Conservation (phyloP, 2,329 filamentous ascomycete genomes). For the Zalaria obscura region DNA sequence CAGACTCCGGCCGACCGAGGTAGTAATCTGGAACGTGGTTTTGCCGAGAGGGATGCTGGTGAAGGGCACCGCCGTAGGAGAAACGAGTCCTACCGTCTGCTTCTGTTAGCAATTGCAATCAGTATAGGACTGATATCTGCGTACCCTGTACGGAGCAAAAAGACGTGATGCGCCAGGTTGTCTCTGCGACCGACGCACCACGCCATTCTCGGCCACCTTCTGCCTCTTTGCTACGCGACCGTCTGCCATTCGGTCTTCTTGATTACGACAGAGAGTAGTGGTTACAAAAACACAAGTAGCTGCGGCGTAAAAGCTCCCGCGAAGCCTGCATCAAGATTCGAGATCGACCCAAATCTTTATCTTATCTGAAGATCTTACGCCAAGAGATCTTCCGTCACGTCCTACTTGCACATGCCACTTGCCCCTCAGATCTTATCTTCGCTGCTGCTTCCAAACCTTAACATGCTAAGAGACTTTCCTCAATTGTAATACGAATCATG, state of each 20-base stretch:
- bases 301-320: too few species aligned
- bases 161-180: slow-evolving; percentile 47
- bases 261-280: too few species aligned
- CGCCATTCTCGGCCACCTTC: slow-evolving; percentile 35
- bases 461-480: too few species aligned
- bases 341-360: too few species aligned
- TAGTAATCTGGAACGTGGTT: slow-evolving; percentile 94
- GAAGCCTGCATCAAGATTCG: too few species aligned
- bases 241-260: background rate
- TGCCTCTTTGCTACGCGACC: slow-evolving; percentile 60
- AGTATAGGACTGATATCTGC: slow-evolving; percentile 15
- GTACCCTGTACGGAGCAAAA: slow-evolving; percentile 84
- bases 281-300: too few species aligned
- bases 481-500: too few species aligned
- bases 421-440: too few species aligned
- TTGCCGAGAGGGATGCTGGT: slow-evolving; percentile 80
- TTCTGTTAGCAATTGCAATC: background rate
- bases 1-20: slow-evolving; percentile 74
- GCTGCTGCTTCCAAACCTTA: too few species aligned
- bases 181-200: slow-evolving; percentile 10
- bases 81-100: slow-evolving; percentile 85
- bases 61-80: slow-evolving; percentile 80
- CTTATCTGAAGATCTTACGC: too few species aligned
- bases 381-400: too few species aligned
- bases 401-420: too few species aligned